Percentiles rank a stretch among this genome's conserved stretches.
Conservation (phyloP, 108 stramenopile genomes). For the Cyclotella distinguenda region DNA sequence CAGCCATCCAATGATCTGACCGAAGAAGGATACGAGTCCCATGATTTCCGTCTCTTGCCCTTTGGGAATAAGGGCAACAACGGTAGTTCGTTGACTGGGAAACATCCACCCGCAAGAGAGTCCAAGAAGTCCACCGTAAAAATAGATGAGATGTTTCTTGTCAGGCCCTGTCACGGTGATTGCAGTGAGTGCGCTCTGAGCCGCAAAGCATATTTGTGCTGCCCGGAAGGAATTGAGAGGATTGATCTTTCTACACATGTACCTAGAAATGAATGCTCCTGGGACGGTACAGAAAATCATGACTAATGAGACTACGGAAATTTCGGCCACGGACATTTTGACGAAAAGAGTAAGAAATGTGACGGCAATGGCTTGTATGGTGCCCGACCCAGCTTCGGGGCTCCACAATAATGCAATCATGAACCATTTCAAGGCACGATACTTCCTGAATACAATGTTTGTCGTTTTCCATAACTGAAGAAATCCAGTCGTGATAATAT, state of each 20-base stretch:
- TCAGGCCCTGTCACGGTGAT: slow-evolving; percentile 38
- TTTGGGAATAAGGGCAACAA: slow-evolving; percentile 46
- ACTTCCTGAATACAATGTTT: slow-evolving; percentile 25
- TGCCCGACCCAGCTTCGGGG: slow-evolving; percentile 52
- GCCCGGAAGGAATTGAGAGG: slow-evolving; percentile 46
- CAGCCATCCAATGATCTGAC: slow-evolving; percentile 66
- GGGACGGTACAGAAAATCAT: slow-evolving; percentile 52
- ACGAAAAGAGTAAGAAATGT: slow-evolving; percentile 54
- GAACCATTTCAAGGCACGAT: slow-evolving; percentile 48
- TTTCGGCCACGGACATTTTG: slow-evolving; percentile 39
- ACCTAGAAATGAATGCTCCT: slow-evolving; percentile 46
- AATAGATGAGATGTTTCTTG: slow-evolving; percentile 37
- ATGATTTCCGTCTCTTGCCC: slow-evolving; percentile 62
- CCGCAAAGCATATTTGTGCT: slow-evolving; percentile 32
- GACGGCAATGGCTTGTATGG: slow-evolving; percentile 51
- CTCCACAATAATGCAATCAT: slow-evolving; percentile 48
- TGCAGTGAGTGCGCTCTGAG: slow-evolving; percentile 31
- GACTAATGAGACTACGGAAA: slow-evolving; percentile 36
- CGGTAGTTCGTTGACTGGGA: slow-evolving; percentile 46
- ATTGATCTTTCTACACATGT: slow-evolving; percentile 44
- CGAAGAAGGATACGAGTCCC: slow-evolving; percentile 53
- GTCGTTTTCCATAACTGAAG: slow-evolving; percentile 25
- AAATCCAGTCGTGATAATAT: slow-evolving; percentile 43
- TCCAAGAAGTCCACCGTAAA: slow-evolving; percentile 21
- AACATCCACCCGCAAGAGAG: slow-evolving; percentile 49